Evolutionary conservation across 495 filamentous ascomycete species (phyloP).

Genomic region (Astrothelium macrocarpum): DNA sequence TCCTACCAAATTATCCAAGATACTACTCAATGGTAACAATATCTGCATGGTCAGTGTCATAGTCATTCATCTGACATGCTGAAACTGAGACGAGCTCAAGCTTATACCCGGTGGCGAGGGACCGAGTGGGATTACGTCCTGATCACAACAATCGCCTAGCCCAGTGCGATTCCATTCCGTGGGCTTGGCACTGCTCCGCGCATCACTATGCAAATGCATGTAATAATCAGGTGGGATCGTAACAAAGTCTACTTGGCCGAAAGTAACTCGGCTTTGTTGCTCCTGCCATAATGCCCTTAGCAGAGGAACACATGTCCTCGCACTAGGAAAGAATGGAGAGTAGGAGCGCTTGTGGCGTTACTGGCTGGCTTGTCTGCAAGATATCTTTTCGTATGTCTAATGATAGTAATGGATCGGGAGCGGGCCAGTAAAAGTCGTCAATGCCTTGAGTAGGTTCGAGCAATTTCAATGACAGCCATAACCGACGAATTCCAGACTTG

Average conservation of each 20-base stretch:
- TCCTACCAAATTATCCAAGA: slow-evolving; percentile 81
- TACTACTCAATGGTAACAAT: slow-evolving; percentile 96
- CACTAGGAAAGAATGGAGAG: no score
- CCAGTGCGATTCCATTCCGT: background rate
- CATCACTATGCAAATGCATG: no score
- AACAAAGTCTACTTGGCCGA: background rate
- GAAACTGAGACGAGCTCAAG: background rate
- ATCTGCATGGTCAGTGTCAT: slow-evolving; percentile 76
- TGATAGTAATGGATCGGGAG: background rate
- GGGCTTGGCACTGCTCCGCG: no score
- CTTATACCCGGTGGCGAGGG: slow-evolving; percentile 1
- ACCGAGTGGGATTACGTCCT: background rate
- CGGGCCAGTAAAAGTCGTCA: background rate
- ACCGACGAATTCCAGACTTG: background rate
- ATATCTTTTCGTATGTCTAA: background rate
- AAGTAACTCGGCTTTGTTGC: background rate
- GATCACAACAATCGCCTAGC: background rate
- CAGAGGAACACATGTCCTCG: background rate
- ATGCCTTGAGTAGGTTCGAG: background rate
- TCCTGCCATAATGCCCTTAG: background rate
- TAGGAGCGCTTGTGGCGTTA: background rate
- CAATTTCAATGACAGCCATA: background rate
- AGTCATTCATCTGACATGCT: background rate
- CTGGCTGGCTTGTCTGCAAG: background rate
- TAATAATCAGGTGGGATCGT: no score